phyloP scores from a whole-genome alignment of 2,329 filamentous ascomycete species.

The Ophiocordyceps camponoti-saundersi region DNA sequence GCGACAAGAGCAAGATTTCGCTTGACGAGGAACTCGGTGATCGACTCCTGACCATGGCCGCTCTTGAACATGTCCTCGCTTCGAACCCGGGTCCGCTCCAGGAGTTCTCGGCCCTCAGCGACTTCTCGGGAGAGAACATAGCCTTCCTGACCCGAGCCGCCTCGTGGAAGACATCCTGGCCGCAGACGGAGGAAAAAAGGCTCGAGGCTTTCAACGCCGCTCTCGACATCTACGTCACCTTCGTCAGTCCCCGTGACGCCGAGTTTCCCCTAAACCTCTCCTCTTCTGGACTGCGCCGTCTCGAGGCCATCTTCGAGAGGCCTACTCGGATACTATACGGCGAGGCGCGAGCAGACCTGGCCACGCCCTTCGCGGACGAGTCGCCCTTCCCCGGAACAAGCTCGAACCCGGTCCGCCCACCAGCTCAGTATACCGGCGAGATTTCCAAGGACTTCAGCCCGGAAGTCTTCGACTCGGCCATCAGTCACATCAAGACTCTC shows the following conservation, averaged over 20 bases:
- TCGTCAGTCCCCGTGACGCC: constrained; percentile 40
- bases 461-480: constrained; percentile 39
- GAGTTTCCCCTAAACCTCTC: constrained; percentile 51
- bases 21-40: constrained; percentile 10
- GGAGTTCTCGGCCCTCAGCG: constrained; percentile 44
- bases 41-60: constrained; percentile 39
- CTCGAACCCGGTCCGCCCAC: not conserved
- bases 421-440: constrained; percentile 18
- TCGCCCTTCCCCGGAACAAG: not conserved
- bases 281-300: constrained; percentile 28
- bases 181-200: constrained; percentile 4
- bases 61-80: constrained; percentile 42
- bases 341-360: constrained; percentile 8
- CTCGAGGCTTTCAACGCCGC: constrained; percentile 38
- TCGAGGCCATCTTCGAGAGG: constrained; percentile 38
- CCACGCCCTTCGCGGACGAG: not conserved
- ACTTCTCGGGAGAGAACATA: constrained; percentile 58
- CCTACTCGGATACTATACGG: constrained; percentile 26
- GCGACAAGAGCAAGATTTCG: constrained; percentile 4
- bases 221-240: constrained; percentile 42
- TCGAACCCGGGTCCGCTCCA: constrained; percentile 43
- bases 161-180: constrained; percentile 31
- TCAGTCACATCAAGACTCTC: constrained; percentile 46
- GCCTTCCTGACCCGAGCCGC: constrained; percentile 44
- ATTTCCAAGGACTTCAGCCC: constrained; percentile 30